A percentile compares a stretch with the other conserved stretches of the same genome.
Conservation (phyloP, 441 rosid species). For the Syzygium malaccense region DNA sequence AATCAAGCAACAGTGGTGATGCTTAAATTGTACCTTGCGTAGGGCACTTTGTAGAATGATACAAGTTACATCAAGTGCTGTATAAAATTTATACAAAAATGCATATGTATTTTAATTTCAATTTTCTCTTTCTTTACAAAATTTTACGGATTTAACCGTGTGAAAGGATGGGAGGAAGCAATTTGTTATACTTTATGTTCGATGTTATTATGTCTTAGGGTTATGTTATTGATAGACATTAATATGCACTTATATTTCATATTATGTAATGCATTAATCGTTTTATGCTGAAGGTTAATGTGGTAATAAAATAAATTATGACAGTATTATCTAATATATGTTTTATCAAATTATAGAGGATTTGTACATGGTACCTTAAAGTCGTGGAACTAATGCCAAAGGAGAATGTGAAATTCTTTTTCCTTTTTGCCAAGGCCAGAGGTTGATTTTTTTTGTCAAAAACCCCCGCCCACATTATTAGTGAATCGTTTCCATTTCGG, state of each 20-base stretch:
- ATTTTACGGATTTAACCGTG: neutral
- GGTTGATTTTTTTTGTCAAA: neutral
- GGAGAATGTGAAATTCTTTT: neutral
- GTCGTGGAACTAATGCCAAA: neutral
- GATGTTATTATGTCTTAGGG: neutral
- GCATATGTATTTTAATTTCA: neutral
- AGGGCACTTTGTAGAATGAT: neutral
- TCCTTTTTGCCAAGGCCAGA: neutral
- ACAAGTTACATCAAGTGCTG: neutral
- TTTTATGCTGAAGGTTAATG: neutral
- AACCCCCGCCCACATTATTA: neutral
- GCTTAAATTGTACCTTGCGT: neutral
- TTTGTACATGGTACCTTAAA: neutral
- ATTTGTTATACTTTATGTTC: neutral
- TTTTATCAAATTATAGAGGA: neutral
- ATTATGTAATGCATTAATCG: neutral
- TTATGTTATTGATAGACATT: neutral
- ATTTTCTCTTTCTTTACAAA: neutral
- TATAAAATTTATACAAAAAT: too few species aligned
- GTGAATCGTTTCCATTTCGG: neutral
- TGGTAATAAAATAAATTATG: too few species aligned
- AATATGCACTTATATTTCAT: neutral
- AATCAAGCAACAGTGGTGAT: neutral
- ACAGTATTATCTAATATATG: neutral
- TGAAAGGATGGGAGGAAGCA: neutral